phyloP scores from a whole-genome alignment of 23 red algal species.

The Gracilaria gracilis region DNA sequence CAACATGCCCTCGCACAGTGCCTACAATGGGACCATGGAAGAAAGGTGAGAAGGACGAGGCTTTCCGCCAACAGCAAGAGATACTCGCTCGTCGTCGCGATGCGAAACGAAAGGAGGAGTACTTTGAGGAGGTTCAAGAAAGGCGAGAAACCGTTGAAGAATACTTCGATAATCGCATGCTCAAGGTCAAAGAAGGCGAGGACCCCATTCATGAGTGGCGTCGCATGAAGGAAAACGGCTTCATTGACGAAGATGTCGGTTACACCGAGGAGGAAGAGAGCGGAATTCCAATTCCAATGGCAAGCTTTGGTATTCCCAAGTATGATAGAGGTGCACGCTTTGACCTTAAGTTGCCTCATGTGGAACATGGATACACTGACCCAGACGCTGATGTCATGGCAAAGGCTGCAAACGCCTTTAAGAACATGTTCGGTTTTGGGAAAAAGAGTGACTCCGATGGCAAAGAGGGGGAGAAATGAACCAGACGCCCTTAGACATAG shows the following conservation, averaged over 20 bases:
- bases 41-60: slow-evolving; percentile 75
- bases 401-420: slow-evolving; percentile 59
- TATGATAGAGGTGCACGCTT: slow-evolving; percentile 90
- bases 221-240: slow-evolving; percentile 79
- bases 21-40: slow-evolving; percentile 70
- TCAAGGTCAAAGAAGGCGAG: slow-evolving; percentile 78
- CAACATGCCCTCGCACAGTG: slow-evolving; percentile 2
- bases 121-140: slow-evolving; percentile 59
- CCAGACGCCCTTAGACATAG: too few species aligned
- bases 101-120: slow-evolving; percentile 50
- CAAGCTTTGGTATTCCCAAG: slow-evolving; percentile 88
- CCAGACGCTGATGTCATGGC: slow-evolving; percentile 87
- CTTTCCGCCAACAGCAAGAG: slow-evolving; percentile 71
- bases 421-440: slow-evolving; percentile 69
- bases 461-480: not conserved
- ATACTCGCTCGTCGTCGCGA: slow-evolving; percentile 74
- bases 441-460: slow-evolving; percentile 25
- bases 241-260: slow-evolving; percentile 72
- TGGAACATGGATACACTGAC: slow-evolving; percentile 79
- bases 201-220: slow-evolving; percentile 87
- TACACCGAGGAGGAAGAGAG: slow-evolving; percentile 81
- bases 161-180: slow-evolving; percentile 63
- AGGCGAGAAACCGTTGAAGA: slow-evolving; percentile 58
- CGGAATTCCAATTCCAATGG: slow-evolving; percentile 82
- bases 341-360: slow-evolving; percentile 86